Base-by-base conservation (phyloP, 2,329 filamentous ascomycete genomes). In the Eurotiales sp. region DNA sequence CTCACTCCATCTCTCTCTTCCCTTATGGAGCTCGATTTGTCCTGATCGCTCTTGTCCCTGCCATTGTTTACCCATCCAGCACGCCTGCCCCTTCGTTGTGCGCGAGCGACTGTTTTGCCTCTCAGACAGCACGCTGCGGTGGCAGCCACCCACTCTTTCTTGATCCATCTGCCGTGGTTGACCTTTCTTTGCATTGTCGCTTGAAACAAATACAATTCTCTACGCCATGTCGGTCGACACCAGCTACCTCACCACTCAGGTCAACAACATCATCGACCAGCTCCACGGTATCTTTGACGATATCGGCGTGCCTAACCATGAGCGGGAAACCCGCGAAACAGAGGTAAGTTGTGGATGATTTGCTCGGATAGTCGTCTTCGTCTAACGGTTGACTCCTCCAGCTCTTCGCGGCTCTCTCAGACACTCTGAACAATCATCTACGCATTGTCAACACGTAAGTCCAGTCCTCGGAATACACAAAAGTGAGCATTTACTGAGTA, bases 211-310 rank as follows among this genome's bases (percentile, higher is more conserved):
- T 8, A 36, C n/a, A n/a, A n/a, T 12, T 19, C 12, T 11, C 15
- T 11, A 17, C 15, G 54, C 45, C 32, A 73, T 72, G 71, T 65
- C 68, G 49, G 95, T 96, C 85, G 91, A 96, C 73, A 90, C 91
- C 53, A 89, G 88, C 69, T 95, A 95, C 72, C 79, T 97, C 67
- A 88, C 90, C 62, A 90, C 95, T 70, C 93, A 97, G 82, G 89
- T 99, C 74, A 93, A 90, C 60, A 90, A 83, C 64, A 96, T 96
- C 66, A 90, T 97, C 68, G 84, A 83, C 70, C 90, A 96, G 73
- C 81, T 99, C 55, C 92, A 97, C 72, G 88, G 87, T 58, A 82
- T 97, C 52, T 99, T 96, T 65, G 93, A 99, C 70, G 92, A 99
- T 68, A 99, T 99, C 64, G 93, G 93, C 53, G 88, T 99, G n/a